Evolutionary conservation across 768 basidiomycete genomes (phyloP).

Genomic region (Trichaptum fuscoviolaceum): DNA sequence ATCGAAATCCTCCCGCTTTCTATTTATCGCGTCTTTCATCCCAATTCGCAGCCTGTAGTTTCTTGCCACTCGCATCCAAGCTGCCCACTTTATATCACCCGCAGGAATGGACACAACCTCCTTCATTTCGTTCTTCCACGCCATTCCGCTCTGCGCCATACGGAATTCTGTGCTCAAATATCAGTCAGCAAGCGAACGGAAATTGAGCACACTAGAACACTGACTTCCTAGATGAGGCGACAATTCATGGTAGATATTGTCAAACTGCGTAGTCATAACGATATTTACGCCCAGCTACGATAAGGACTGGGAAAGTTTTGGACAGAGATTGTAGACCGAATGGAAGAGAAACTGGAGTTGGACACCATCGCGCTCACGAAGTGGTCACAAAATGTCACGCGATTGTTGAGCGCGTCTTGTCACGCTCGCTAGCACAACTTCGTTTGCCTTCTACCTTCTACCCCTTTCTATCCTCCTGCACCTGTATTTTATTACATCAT

Average conservation of each 20-base stretch:
- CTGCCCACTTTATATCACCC: constrained; percentile 78
- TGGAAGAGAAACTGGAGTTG: too few relatives aligned
- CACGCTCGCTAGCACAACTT: background rate
- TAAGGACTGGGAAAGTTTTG: background rate
- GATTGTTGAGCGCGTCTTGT: background rate
- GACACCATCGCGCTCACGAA: background rate
- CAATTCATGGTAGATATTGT: constrained; percentile 74
- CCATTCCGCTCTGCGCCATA: constrained; percentile 84
- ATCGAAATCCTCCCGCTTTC: constrained; percentile 77
- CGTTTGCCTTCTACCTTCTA: background rate
- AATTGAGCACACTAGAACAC: background rate
- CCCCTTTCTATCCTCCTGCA: too few relatives aligned
- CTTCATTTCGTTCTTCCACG: constrained; percentile 83
- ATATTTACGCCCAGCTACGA: background rate
- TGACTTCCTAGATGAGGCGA: constrained; percentile 76
- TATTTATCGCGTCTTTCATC: constrained; percentile 53
- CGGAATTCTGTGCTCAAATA: constrained; percentile 59
- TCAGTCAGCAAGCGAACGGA: constrained; percentile 7
- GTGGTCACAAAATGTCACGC: background rate
- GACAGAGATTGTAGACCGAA: background rate
- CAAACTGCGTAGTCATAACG: constrained; percentile 76
- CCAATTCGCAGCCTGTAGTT: constrained; percentile 86
- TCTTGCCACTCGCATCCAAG: constrained; percentile 90
- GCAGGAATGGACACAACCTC: constrained; percentile 58
- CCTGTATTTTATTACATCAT: too few relatives aligned